These are phyloP conservation scores for Diospyros lotus DNA, from an alignment of 148 eudicot genomes.

Conservation along the genomic window DNA sequence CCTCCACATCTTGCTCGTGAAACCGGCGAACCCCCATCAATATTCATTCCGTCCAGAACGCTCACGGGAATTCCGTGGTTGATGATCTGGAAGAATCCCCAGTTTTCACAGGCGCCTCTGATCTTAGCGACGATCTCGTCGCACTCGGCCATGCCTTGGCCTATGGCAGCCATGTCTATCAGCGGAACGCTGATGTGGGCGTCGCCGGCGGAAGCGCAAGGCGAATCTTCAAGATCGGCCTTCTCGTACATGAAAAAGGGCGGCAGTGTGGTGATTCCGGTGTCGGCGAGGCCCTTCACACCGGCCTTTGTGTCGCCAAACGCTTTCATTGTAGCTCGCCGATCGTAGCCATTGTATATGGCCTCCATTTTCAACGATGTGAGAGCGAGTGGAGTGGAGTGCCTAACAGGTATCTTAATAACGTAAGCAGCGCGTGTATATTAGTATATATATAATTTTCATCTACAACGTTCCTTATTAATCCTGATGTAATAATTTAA, in stretches of 20 bases:
- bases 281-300: constrained; percentile 30
- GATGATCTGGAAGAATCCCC: constrained; percentile 51
- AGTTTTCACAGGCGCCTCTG: constrained; percentile 25
- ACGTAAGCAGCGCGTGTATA: too few species aligned
- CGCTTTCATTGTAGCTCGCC: constrained; percentile 23
- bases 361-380: too few species aligned
- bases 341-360: constrained; percentile 6
- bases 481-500: too few species aligned
- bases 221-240: not conserved
- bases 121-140: constrained; percentile 14
- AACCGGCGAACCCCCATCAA: constrained; percentile 26
- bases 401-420: too few species aligned
- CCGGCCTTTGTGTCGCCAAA: constrained; percentile 46
- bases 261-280: constrained; percentile 17
- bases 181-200: constrained; percentile 18
- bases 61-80: constrained; percentile 37
- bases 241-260: constrained; percentile 25
- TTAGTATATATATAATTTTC: too few species aligned
- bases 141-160: not conserved
- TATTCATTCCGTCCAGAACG: constrained; percentile 29
- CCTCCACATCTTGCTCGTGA: constrained; percentile 41
- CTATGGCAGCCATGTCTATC: constrained; percentile 26
- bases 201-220: too few species aligned
- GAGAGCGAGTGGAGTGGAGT: too few species aligned
- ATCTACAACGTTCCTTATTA: too few species aligned